Evolutionary conservation across 352 stramenopile species (phyloP), one percentile per base, ranked within the genome.

Genomic region (Peronospora destructor): DNA sequence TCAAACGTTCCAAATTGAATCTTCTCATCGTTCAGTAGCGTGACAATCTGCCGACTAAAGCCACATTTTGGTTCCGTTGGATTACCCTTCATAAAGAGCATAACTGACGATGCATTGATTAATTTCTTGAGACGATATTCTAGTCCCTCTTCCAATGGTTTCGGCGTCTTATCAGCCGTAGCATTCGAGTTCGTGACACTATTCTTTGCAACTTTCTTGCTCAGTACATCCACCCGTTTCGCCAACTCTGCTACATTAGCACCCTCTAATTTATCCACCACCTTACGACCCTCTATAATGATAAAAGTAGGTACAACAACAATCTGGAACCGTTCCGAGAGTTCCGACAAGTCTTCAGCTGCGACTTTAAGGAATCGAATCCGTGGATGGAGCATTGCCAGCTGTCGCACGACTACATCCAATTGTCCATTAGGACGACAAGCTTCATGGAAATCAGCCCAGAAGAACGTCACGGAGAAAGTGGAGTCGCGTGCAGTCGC

Each of bases 31-130:
- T 97, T 85, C 49, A 99, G 65, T 32, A 98, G 71, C 51, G 84
- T 85, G 0, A 98, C 86, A 26, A 97, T 90, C 61, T 98, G 81
- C 30, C 87, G 73, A 55, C 84, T 97, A 68, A 99, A 99, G 36
- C 95, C 95, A 62, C 96, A 99, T 61, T 89, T 86, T 16, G 96
- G 95, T 34, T 90, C 85, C 14, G 71, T 95, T 2, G 96, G 95
- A 9, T 91, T 94, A 45, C 96, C 96, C 71, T 99, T 99, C 94
- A 99, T 99, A 68, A 99, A 99, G 16, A 99, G 71, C 93, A 99
- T 97, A 40, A 98, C 89, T 2, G 84, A 72, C 25, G 87, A 88
- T 13, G 83, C 83, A 40, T 66, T 86, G 49, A 79, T 84, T 45
- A 93, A 71, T 58, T 91, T 91, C 53, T 90, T 80, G 9, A 93